Evolutionary conservation across 768 basidiomycete species (phyloP).

Genomic region (Pleurotus sapidus): DNA sequence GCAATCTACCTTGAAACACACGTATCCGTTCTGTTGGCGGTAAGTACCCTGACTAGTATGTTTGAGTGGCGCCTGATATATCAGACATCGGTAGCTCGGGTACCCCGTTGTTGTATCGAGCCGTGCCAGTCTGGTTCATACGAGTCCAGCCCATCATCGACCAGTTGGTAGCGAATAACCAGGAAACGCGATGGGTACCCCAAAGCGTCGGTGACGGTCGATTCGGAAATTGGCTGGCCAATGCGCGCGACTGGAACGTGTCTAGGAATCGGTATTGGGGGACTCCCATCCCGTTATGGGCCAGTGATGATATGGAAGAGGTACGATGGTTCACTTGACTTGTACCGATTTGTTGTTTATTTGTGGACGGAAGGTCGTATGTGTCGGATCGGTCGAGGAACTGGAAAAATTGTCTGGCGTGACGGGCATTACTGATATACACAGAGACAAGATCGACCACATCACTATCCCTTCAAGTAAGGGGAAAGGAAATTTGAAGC

Average conservation of each 20-base stretch:
- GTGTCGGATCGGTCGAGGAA: slow-evolving; percentile 84
- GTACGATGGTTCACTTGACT: slow-evolving; percentile 30
- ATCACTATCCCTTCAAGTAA: slow-evolving; percentile 92
- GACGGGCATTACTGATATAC: slow-evolving; percentile 82
- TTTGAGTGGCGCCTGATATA: not conserved
- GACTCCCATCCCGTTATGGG: slow-evolving; percentile 96
- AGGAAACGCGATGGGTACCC: slow-evolving; percentile 93
- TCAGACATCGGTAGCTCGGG: slow-evolving; percentile 58
- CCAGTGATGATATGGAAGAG: slow-evolving; percentile 89
- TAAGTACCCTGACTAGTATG: slow-evolving; percentile 22
- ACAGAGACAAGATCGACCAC: slow-evolving; percentile 92
- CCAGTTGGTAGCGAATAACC: slow-evolving; percentile 86
- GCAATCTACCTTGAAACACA: slow-evolving; percentile 83
- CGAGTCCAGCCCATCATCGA: slow-evolving; percentile 83
- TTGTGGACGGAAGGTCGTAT: slow-evolving; percentile 59
- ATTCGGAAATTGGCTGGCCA: slow-evolving; percentile 96
- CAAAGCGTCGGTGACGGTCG: slow-evolving; percentile 85
- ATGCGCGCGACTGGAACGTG: slow-evolving; percentile 99
- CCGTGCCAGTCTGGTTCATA: slow-evolving; percentile 96
- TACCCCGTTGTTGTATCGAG: slow-evolving; percentile 94
- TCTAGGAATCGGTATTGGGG: slow-evolving; percentile 99
- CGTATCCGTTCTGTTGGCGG: slow-evolving; percentile 99
- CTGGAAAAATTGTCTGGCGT: slow-evolving; percentile 84
- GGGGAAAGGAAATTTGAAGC: slow-evolving; percentile 82
- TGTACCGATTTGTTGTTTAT: not conserved